These are phyloP conservation scores for Puccinia polysora DNA, from an alignment of 1,284 basidiomycete genomes.

Conservation along the genomic window DNA sequence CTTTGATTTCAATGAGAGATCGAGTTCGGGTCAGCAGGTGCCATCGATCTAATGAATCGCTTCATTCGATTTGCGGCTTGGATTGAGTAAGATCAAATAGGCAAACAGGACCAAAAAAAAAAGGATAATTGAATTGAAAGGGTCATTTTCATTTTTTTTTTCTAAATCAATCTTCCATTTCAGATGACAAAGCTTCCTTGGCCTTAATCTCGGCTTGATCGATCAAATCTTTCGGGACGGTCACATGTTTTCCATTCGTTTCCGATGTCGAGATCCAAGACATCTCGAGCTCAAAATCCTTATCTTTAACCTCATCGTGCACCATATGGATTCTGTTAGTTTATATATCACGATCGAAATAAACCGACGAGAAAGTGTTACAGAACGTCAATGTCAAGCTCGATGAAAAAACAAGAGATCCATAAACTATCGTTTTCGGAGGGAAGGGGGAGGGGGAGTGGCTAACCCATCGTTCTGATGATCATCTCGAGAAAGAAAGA, in stretches of 20 bases:
- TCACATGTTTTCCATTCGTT: slow-evolving; percentile 71
- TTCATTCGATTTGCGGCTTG: too few relatives aligned
- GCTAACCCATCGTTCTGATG: not conserved
- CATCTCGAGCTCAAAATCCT: slow-evolving; percentile 95
- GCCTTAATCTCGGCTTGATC: slow-evolving; percentile 83
- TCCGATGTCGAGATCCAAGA: slow-evolving; percentile 84
- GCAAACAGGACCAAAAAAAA: too few relatives aligned
- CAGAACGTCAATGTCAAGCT: not conserved
- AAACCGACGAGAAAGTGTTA: not conserved
- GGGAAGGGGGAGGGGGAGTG: too few relatives aligned
- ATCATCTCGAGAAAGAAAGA: not conserved
- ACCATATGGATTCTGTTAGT: slow-evolving; percentile 83
- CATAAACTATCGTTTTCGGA: not conserved
- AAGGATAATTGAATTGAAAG: too few relatives aligned
- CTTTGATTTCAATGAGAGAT: too few relatives aligned
- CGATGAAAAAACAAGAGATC: not conserved
- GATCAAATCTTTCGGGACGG: slow-evolving; percentile 77
- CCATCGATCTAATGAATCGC: too few relatives aligned
- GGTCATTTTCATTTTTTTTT: too few relatives aligned
- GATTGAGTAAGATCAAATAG: too few relatives aligned
- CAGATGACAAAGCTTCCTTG: slow-evolving; percentile 75
- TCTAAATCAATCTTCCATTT: slow-evolving; percentile 75
- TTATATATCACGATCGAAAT: not conserved
- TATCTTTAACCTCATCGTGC: slow-evolving; percentile 95
- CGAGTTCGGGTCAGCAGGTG: too few relatives aligned